Base-by-base conservation (phyloP, 192 early-diverging fungal species). In the Dispira simplex region DNA sequence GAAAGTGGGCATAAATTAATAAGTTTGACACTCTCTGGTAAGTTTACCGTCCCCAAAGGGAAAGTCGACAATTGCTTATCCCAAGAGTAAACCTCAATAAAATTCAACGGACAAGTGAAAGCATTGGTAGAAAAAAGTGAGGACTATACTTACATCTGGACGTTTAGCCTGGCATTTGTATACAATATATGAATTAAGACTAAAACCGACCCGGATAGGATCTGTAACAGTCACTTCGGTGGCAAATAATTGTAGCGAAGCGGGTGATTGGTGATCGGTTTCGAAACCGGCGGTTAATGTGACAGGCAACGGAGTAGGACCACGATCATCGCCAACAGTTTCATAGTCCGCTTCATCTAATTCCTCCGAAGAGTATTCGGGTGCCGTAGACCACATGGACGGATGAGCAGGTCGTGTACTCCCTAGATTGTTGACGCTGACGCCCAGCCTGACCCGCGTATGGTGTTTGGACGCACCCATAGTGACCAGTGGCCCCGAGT, bases 201-300 rank as follows among this genome's bases (percentile, higher is more conserved):
- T 39, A 21, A 62, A 62, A 14, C 59, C 59, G 0, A 62, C 44
- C 20, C 59, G 32, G 28, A 62, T 39, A 20, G 59, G 59, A 39
- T 62, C 44, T 0, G 59, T 62, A 43, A 62, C 59, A 20, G 59
- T 62, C 13, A 62, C 44, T 18, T 62, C 44, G 59, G 59, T 62
- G 2, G 59, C 59, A n/a, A 62, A 62, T 5, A 62, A n/a, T 16
- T 14, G 59, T 43, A 32, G 39, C n/a, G 32, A 16, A 45, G 28
- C 59, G 8, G 44, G 5, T 18, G 14, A 3, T 3, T 39, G n/a
- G 43, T 6, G 18, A n/a, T 25, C 39, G 3, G 46, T 0, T 25
- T 62, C 59, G 9, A n/a, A 62, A 13, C 46, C 59, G 9, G 21
- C 13, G 51, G 20, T 26, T 11, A 20, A 25, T 2, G 39, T 62